phyloP scores from a whole-genome alignment of 352 stramenopile genomes.

The Pythium rhizo-oryzae region DNA sequence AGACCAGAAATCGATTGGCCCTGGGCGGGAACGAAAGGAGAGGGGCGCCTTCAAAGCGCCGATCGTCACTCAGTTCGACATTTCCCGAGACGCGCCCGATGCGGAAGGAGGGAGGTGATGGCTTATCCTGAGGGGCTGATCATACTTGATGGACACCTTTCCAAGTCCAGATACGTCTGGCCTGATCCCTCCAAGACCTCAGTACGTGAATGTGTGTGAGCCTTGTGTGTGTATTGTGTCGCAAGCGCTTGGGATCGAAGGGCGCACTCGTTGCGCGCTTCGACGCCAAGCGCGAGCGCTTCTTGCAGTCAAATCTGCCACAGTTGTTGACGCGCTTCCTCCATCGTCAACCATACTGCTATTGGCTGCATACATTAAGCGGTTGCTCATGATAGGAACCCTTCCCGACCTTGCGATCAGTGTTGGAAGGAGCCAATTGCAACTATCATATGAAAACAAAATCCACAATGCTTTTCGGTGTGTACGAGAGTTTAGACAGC shows the following conservation, averaged over 20 bases:
- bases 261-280: no score
- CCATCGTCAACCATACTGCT: slow-evolving; percentile 82
- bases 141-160: slow-evolving; percentile 73
- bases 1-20: slow-evolving; percentile 5
- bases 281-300: neutral
- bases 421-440: slow-evolving; percentile 90
- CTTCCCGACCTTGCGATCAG: slow-evolving; percentile 64
- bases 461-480: neutral
- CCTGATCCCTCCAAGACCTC: slow-evolving; percentile 67
- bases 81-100: neutral
- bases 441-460: slow-evolving; percentile 53
- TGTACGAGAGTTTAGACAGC: neutral
- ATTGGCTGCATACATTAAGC: slow-evolving; percentile 86
- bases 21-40: neutral
- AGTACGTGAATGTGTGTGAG: slow-evolving; percentile 11
- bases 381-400: slow-evolving; percentile 91
- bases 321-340: slow-evolving; percentile 70
- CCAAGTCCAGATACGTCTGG: slow-evolving; percentile 79
- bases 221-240: slow-evolving; percentile 4
- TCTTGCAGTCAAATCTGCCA: slow-evolving; percentile 86
- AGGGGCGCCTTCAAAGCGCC: neutral
- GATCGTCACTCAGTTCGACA: slow-evolving; percentile 5
- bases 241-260: neutral
- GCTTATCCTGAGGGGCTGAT: slow-evolving; percentile 87
- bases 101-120: slow-evolving; percentile 63